phyloP scores from a whole-genome alignment of 345 rosid species.

The Eucalyptus pauciflora region DNA sequence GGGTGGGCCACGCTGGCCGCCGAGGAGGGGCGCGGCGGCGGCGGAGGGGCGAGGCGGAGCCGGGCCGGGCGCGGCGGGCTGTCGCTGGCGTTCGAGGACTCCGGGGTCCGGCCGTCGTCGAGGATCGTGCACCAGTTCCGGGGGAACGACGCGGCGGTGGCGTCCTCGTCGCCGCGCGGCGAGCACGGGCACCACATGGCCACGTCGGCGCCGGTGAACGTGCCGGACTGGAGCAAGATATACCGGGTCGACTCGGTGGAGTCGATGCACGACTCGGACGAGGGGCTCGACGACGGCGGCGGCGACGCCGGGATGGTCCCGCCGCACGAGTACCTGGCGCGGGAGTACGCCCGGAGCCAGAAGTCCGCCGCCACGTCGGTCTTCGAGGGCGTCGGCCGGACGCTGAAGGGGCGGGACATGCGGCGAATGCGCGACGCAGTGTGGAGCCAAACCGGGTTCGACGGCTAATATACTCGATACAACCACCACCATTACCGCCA shows the following conservation, averaged over 20 bases:
- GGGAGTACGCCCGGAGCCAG: conserved; percentile 34
- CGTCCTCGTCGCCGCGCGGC: not conserved
- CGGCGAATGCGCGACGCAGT: conserved; percentile 88
- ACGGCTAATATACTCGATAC: conserved; percentile 18
- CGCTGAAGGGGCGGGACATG: conserved; percentile 88
- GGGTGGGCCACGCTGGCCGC: conserved; percentile 24
- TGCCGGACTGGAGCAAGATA: conserved; percentile 93
- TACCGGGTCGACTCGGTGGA: conserved; percentile 71
- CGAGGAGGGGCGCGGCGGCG: not conserved
- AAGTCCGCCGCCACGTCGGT: conserved; percentile 54
- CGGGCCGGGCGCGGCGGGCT: conserved; percentile 43
- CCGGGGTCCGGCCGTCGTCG: conserved; percentile 17
- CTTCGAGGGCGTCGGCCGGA: conserved; percentile 78
- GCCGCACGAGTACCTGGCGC: conserved; percentile 91
- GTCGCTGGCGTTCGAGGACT: conserved; percentile 58
- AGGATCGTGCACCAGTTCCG: conserved; percentile 76
- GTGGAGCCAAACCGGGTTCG: conserved; percentile 84
- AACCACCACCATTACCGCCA: not conserved
- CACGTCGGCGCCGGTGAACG: conserved; percentile 81
- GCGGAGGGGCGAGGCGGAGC: not conserved
- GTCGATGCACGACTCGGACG: conserved; percentile 66
- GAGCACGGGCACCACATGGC: conserved; percentile 34
- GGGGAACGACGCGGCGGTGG: conserved; percentile 16
- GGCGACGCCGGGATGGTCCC: conserved; percentile 63
- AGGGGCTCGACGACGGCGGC: conserved; percentile 40